A percentile compares a stretch with the other conserved stretches of the same genome.
phyloP scores from a whole-genome alignment of 805 yeast species.

The Metschnikowia baotianmanensis region DNA sequence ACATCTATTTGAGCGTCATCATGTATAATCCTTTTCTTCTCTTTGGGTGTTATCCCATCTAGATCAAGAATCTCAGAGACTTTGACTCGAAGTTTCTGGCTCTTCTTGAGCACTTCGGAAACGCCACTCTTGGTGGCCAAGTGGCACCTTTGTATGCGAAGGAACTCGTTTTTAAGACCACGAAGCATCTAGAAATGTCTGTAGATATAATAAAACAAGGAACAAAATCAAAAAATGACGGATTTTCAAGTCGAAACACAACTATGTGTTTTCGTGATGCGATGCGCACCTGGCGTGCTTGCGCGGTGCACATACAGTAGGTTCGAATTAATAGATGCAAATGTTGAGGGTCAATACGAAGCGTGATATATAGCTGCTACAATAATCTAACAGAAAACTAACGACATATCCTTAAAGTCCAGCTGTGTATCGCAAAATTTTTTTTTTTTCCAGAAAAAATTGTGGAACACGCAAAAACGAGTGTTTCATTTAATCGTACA shows the following conservation, averaged over 20 bases:
- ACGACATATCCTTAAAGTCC: too few species aligned
- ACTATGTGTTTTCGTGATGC: slow-evolving; percentile 2
- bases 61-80: slow-evolving; percentile 4
- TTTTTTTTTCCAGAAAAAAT: too few species aligned
- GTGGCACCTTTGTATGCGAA: slow-evolving; percentile 1
- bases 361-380: too few species aligned
- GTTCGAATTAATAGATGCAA: too few species aligned
- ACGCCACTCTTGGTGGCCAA: slow-evolving; percentile 1
- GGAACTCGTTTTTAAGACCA: neutral
- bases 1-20: neutral
- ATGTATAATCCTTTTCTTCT: neutral
- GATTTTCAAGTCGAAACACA: too few species aligned
- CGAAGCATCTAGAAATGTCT: neutral
- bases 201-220: too few species aligned
- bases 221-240: too few species aligned
- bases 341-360: too few species aligned
- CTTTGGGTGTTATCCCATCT: slow-evolving; percentile 2
- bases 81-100: slow-evolving; percentile 6
- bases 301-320: neutral
- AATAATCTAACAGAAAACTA: too few species aligned
- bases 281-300: slow-evolving; percentile 3
- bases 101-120: slow-evolving; percentile 5
- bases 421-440: too few species aligned
- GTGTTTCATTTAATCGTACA: slow-evolving; percentile 38
- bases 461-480: neutral